Evolutionary conservation across 208 protist species (phyloP), one percentile per base, ranked within the genome.

Genomic region (Leishmania aethiopica): DNA sequence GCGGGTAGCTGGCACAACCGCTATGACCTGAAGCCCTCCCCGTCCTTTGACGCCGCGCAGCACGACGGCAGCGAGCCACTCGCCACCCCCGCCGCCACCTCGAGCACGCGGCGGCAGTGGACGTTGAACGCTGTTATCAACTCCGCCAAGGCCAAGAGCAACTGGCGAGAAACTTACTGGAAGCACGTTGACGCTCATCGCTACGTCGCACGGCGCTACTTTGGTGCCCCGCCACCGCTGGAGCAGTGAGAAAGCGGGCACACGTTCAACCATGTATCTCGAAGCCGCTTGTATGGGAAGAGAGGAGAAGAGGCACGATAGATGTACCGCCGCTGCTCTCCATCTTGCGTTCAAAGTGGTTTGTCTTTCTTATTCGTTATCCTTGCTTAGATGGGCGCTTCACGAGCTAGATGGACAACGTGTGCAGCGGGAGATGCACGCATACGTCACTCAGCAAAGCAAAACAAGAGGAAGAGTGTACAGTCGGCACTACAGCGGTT

Each of bases 181-280:
- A 70, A 91, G 67, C 82, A 96, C 84, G 85, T 96, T 10, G 94
- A 97, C 73, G 94, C 96, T 47, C 94, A 95, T 75, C 92, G 92
- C 13, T 97, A 97, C 84, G 74, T 94, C 71, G 86, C 89, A 42
- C 90, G 92, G 40, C 90, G 91, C 59, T 94, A 93, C 80, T 90
- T 93, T 82, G 89, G 91, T 45, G 77, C 79, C 28, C 85, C 91
- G 5, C 91, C 90, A 19, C 88, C 86, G 28, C 78, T 84, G 80
- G 91, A 94, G 74, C 84, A 92, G 70, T 90, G 51, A 86, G 47
- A 15, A 35, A 45, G 22, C 15, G 11, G 8, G 5, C 17, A 47
- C 32, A 75, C 53, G 59, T 13, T 25, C 19, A 71, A 60, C 49
- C 62, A 15, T n/a, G 79, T 57, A 64, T n/a, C 3, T 17, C 51